Conservation (phyloP, 2,329 filamentous ascomycete genomes). For the Dactylellina sp. region DNA sequence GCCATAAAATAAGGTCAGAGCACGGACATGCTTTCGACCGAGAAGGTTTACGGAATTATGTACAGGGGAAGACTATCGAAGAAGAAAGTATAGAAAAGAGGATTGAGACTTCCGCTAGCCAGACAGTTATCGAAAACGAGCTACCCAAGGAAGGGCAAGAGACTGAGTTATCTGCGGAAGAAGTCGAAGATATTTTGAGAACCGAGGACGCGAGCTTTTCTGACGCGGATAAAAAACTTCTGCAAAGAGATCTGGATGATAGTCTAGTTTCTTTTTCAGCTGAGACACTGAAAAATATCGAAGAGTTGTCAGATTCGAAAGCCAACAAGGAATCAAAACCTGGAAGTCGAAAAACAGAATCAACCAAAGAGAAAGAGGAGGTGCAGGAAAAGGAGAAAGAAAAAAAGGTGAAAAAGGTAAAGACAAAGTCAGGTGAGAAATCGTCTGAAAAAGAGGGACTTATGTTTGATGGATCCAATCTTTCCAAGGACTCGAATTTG, state of each 20-base stretch:
- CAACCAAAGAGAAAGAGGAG: background rate
- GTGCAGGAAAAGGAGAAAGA: background rate
- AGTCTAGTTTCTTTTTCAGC: slow-evolving; percentile 25
- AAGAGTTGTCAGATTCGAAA: slow-evolving; percentile 3
- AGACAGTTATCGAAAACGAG: background rate
- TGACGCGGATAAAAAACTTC: slow-evolving; percentile 4
- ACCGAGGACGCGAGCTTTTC: slow-evolving; percentile 3
- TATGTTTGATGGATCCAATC: slow-evolving; percentile 31
- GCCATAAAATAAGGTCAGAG: slow-evolving; percentile 15
- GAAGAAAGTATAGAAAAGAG: too few relatives aligned
- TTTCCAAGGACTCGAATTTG: slow-evolving; percentile 15
- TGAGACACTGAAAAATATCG: slow-evolving; percentile 19
- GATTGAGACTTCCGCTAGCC: too few relatives aligned
- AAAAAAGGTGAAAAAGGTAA: background rate
- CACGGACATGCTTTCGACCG: slow-evolving; percentile 21
- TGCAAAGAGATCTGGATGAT: background rate
- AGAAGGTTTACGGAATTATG: slow-evolving; percentile 3
- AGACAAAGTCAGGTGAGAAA: background rate
- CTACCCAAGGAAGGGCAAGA: background rate
- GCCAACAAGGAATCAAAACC: too few relatives aligned
- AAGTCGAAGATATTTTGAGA: slow-evolving; percentile 14
- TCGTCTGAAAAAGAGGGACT: background rate
- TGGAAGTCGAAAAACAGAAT: too few relatives aligned
- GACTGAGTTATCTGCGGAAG: slow-evolving; percentile 3
- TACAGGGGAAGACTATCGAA: background rate